phyloP scores from a whole-genome alignment of 2,329 filamentous ascomycete species.

The Pseudogymnoascus sp. region DNA sequence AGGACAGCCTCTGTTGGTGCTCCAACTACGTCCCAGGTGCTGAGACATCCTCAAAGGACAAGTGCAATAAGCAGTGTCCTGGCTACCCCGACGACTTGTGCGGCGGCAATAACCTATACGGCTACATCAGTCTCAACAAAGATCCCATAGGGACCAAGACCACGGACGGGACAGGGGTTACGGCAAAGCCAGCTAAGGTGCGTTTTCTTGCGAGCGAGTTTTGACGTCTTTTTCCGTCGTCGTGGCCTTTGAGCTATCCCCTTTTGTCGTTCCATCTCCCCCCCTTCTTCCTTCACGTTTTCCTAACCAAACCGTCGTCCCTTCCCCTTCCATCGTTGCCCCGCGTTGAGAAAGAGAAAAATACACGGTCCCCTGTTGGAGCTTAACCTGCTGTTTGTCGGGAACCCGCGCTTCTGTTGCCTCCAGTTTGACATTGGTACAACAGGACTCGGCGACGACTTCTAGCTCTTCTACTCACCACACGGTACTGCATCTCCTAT shows the following conservation, averaged over 20 bases:
- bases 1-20: conserved; percentile 64
- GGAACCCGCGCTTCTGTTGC: conserved; percentile 11
- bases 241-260: neutral
- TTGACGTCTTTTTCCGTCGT: neutral
- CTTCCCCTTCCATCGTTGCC: neutral
- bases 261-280: neutral
- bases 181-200: neutral
- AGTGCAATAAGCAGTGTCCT: conserved; percentile 55
- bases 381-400: neutral
- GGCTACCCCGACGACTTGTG: conserved; percentile 62
- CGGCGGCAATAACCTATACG: conserved; percentile 52
- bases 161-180: neutral
- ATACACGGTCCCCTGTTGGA: neutral
- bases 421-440: conserved; percentile 27
- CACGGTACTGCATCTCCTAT: conserved; percentile 1
- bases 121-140: conserved; percentile 52
- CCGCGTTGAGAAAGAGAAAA: neutral
- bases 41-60: conserved; percentile 30
- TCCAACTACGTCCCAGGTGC: conserved; percentile 56
- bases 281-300: neutral
- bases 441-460: conserved; percentile 24
- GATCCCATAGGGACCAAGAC: conserved; percentile 49
- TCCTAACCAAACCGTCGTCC: conserved; percentile 10
- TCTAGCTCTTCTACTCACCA: conserved; percentile 10
- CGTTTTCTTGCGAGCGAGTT: conserved; percentile 2